A percentile compares a stretch with the other conserved stretches of the same genome.
Evolutionary conservation across 306 rosid species (phyloP).

Genomic region (Lithocarpus polystachyus): DNA sequence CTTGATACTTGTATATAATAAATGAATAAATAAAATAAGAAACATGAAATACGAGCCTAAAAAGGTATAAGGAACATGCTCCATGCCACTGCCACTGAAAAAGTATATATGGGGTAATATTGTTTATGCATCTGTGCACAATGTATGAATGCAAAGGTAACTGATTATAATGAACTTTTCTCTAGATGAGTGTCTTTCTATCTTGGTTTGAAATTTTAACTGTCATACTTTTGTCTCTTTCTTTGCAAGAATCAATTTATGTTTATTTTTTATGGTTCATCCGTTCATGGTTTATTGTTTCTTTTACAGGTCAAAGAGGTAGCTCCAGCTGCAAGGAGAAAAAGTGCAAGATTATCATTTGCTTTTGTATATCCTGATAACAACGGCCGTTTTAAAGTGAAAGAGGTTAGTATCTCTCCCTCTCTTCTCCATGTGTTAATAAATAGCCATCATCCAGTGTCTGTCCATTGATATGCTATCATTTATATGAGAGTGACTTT

Average conservation of each 20-base stretch:
- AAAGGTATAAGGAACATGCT: background rate
- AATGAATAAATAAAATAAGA: background rate
- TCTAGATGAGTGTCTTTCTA: background rate
- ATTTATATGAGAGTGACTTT: background rate
- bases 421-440: background rate
- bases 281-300: conserved; percentile 20
- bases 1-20: background rate
- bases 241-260: background rate
- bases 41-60: background rate
- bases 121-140: background rate
- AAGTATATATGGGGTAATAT: background rate
- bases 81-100: background rate
- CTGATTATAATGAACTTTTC: background rate
- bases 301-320: conserved; percentile 81
- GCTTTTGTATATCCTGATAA: conserved; percentile 96
- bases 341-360: conserved; percentile 85
- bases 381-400: conserved; percentile 75
- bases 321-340: conserved; percentile 86
- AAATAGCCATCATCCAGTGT: background rate
- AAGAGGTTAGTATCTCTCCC: conserved; percentile 47
- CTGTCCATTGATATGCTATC: background rate
- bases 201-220: background rate
- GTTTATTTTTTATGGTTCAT: background rate
- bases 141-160: background rate
- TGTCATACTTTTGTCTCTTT: background rate